Percentiles rank a stretch among this genome's conserved stretches.
Evolutionary conservation across 768 basidiomycete species (phyloP).

Genomic region (Sistotremastrum suecicum): DNA sequence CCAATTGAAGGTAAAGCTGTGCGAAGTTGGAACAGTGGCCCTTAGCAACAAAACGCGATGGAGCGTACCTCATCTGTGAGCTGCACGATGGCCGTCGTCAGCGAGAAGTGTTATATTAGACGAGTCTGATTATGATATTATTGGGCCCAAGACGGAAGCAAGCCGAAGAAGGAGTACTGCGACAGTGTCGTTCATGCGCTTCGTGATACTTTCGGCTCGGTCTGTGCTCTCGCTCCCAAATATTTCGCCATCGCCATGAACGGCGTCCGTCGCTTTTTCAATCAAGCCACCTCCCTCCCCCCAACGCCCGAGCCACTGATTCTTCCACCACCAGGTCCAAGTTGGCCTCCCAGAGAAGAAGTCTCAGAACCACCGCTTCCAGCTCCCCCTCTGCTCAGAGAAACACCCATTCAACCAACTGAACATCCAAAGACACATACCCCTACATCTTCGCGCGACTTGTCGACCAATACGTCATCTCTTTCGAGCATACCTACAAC

Average conservation of each 20-base stretch:
- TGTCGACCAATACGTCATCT: too few relatives aligned
- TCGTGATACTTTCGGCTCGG: not conserved
- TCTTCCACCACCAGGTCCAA: not conserved
- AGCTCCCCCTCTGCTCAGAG: constrained; percentile 7
- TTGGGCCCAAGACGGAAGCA: not conserved
- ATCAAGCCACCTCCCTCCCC: constrained; percentile 21
- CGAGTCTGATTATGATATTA: not conserved
- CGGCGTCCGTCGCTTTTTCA: constrained; percentile 55
- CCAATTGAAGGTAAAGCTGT: constrained; percentile 93
- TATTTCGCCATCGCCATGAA: constrained; percentile 33
- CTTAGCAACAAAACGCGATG: not conserved
- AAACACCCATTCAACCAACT: too few relatives aligned
- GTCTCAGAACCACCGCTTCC: constrained; percentile 12
- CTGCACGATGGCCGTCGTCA: not conserved
- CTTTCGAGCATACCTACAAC: too few relatives aligned
- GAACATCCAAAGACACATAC: too few relatives aligned
- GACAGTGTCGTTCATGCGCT: too few relatives aligned
- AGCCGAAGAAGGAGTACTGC: not conserved
- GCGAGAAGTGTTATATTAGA: not conserved
- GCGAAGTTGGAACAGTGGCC: constrained; percentile 14
- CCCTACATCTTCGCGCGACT: too few relatives aligned
- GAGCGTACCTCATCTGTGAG: constrained; percentile 1
- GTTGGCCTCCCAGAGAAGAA: too few relatives aligned
- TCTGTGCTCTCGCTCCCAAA: not conserved
- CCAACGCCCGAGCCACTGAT: constrained; percentile 3